Conservation (phyloP, 2,329 filamentous ascomycete species). For the Dactylellina parvicollis region DNA sequence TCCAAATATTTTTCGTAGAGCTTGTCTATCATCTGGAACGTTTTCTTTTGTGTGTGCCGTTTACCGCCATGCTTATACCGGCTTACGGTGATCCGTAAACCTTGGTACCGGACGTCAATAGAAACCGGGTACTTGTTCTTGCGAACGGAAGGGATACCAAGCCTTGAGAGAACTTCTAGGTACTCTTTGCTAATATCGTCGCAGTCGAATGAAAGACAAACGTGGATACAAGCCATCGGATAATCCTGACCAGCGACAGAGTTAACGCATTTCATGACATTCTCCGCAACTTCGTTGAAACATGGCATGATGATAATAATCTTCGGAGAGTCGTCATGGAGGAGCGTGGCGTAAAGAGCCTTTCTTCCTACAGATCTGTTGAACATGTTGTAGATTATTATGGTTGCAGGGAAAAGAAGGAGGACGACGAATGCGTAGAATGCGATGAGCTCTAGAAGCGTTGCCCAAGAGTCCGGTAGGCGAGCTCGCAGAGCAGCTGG, state of each 20-base stretch:
- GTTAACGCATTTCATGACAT: conserved; percentile 85
- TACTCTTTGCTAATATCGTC: conserved; percentile 89
- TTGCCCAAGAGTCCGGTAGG: conserved; percentile 76
- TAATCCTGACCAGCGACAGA: conserved; percentile 95
- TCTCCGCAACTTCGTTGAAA: conserved; percentile 87
- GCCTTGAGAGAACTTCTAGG: conserved; percentile 81
- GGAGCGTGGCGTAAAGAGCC: conserved; percentile 84
- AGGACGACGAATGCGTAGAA: conserved; percentile 92
- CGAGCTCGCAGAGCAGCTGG: conserved; percentile 75
- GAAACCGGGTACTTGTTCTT: conserved; percentile 80
- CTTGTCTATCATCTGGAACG: conserved; percentile 91
- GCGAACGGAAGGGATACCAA: conserved; percentile 81
- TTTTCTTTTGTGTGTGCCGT: conserved; percentile 89
- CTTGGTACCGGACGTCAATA: conserved; percentile 86
- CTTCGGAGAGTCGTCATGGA: conserved; percentile 90
- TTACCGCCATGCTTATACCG: conserved; percentile 94
- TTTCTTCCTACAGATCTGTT: conserved; percentile 82
- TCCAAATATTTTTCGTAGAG: conserved; percentile 88
- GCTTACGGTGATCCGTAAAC: conserved; percentile 86
- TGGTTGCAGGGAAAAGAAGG: conserved; percentile 87
- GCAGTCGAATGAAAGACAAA: conserved; percentile 95
- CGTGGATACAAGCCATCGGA: conserved; percentile 87
- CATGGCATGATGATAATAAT: conserved; percentile 97
- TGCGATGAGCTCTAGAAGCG: conserved; percentile 87
- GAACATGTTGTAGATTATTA: conserved; percentile 86